A percentile compares a stretch with the other conserved stretches of the same genome.
These are phyloP conservation scores for Pachyrhizus erosus DNA, from an alignment of 306 rosid species.

Conservation along the genomic window DNA sequence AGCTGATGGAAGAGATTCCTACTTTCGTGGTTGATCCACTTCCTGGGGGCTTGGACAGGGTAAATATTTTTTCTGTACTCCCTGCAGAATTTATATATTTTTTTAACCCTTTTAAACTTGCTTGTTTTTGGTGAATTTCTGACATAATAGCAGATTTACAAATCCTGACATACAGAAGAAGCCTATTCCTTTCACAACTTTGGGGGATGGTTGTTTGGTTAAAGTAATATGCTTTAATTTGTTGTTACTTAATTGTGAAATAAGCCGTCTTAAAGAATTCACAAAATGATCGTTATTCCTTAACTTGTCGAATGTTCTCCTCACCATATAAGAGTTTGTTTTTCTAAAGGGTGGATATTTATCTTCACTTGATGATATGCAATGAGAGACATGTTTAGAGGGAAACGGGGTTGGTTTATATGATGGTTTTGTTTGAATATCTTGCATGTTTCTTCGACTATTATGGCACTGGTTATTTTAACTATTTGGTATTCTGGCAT, in stretches of 20 bases:
- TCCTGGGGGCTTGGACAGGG: constrained; percentile 91
- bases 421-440: constrained; percentile 22
- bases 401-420: neutral
- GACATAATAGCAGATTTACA: constrained; percentile 5
- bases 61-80: constrained; percentile 48
- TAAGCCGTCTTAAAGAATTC: neutral
- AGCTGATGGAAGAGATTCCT: constrained; percentile 85
- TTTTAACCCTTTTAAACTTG: neutral
- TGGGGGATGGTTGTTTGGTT: neutral
- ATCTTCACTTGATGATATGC: constrained; percentile 6
- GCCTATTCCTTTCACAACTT: neutral
- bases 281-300: neutral
- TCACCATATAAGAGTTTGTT: neutral
- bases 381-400: constrained; percentile 1
- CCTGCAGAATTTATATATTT: neutral
- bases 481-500: neutral
- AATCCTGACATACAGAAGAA: neutral
- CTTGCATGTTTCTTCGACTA: neutral
- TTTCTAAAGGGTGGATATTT: constrained; percentile 6
- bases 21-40: constrained; percentile 89
- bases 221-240: neutral
- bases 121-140: constrained; percentile 9
- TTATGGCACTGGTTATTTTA: neutral
- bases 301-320: neutral
- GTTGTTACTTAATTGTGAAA: constrained; percentile 10